Conservation (phyloP, 2,329 filamentous ascomycete species). For the Diaporthe sp. region DNA sequence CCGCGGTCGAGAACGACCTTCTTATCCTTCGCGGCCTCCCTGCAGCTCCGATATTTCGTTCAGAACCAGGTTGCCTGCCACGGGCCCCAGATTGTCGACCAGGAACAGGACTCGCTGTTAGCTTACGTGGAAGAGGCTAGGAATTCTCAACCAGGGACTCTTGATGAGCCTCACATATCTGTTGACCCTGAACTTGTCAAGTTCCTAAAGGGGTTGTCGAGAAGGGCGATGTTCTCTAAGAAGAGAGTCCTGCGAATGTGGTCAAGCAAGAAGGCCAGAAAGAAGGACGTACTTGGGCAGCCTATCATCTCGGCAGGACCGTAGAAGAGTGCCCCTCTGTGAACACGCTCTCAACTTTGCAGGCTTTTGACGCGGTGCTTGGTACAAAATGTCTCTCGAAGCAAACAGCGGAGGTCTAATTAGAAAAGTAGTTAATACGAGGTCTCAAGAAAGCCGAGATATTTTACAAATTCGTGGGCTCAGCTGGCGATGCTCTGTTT, state of each 20-base stretch:
- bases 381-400: too few species aligned
- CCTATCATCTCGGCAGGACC: neutral
- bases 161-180: constrained; percentile 6
- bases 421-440: neutral
- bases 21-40: neutral
- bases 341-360: neutral
- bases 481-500: neutral
- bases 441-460: too few species aligned
- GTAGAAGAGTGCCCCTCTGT: neutral
- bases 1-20: neutral
- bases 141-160: neutral
- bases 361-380: neutral
- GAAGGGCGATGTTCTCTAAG: neutral
- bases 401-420: neutral
- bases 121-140: constrained; percentile 17
- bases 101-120: neutral
- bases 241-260: neutral
- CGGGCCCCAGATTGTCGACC: neutral
- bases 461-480: too few species aligned
- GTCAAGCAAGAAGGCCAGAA: neutral
- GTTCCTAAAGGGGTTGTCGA: neutral
- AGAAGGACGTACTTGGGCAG: neutral
- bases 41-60: constrained; percentile 19
- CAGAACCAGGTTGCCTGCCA: neutral
- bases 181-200: constrained; percentile 14